A percentile compares a stretch with the other conserved stretches of the same genome.
Evolutionary conservation across 306 rosid species (phyloP).

Genomic region (Cucurbita maxima): DNA sequence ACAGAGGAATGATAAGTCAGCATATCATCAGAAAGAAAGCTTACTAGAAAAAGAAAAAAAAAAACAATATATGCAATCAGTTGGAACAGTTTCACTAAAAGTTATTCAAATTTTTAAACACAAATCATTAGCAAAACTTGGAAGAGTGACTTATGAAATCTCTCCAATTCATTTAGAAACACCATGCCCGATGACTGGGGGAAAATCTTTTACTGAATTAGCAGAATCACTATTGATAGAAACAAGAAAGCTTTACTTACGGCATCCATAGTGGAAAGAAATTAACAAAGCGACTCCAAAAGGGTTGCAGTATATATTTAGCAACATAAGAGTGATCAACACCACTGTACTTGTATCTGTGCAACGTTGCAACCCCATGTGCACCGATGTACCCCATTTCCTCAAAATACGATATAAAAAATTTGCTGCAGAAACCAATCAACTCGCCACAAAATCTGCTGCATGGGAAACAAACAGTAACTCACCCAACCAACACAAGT

Average conservation of each 20-base stretch:
- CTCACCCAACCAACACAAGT: not conserved
- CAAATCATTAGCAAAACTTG: not conserved
- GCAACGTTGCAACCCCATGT: constrained; percentile 76
- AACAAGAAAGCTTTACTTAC: constrained; percentile 29
- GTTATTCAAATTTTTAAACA: not conserved
- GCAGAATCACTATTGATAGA: not conserved
- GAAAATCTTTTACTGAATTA: not conserved
- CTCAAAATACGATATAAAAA: constrained; percentile 6
- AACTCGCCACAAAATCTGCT: not conserved
- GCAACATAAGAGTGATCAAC: constrained; percentile 86
- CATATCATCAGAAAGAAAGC: not conserved
- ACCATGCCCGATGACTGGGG: not conserved
- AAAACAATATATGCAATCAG: not conserved
- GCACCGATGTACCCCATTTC: constrained; percentile 74
- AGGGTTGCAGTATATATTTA: constrained; percentile 87
- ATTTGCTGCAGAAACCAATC: constrained; percentile 12
- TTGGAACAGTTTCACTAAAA: not conserved
- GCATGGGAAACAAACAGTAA: not conserved
- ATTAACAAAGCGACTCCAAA: constrained; percentile 66
- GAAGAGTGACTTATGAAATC: not conserved
- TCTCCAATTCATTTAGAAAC: not conserved
- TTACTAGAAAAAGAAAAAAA: not conserved
- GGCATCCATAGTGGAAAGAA: constrained; percentile 97
- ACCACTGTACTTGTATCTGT: constrained; percentile 76
- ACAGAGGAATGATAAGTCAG: not conserved